phyloP scores from a whole-genome alignment of 2,329 filamentous ascomycete species.

The Monosporascus sp. region DNA sequence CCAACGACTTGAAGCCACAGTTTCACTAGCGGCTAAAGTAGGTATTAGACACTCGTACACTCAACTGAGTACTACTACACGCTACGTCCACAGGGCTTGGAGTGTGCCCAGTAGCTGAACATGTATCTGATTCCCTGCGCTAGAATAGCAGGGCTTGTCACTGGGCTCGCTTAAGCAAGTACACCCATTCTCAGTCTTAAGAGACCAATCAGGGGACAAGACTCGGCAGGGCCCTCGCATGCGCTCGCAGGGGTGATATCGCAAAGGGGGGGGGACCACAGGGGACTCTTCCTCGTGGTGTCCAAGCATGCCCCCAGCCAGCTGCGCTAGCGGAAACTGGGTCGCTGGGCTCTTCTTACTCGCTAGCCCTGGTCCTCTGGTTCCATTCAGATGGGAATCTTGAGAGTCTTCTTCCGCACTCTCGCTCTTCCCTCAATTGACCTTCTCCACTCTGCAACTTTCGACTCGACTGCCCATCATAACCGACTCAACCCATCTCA shows the following conservation, averaged over 20 bases:
- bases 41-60: too few relatives aligned
- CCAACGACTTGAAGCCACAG: too few relatives aligned
- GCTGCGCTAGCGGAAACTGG: background rate
- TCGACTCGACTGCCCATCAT: constrained; percentile 20
- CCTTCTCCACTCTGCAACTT: constrained; percentile 23
- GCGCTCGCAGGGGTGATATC: too few relatives aligned
- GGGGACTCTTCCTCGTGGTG: too few relatives aligned
- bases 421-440: constrained; percentile 14
- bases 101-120: background rate
- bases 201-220: background rate
- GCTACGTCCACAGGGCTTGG: too few relatives aligned
- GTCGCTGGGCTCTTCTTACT: background rate
- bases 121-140: background rate
- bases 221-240: background rate
- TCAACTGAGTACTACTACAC: too few relatives aligned
- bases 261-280: too few relatives aligned
- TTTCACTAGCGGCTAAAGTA: too few relatives aligned
- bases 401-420: constrained; percentile 5
- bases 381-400: background rate
- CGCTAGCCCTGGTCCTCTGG: background rate
- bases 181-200: constrained; percentile 1
- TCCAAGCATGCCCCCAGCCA: too few relatives aligned
- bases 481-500: background rate
- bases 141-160: background rate
- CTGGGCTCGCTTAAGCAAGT: constrained; percentile 20